Conservation (phyloP, 177 flowering plant genomes). For the Tripterygium wilfordii region DNA sequence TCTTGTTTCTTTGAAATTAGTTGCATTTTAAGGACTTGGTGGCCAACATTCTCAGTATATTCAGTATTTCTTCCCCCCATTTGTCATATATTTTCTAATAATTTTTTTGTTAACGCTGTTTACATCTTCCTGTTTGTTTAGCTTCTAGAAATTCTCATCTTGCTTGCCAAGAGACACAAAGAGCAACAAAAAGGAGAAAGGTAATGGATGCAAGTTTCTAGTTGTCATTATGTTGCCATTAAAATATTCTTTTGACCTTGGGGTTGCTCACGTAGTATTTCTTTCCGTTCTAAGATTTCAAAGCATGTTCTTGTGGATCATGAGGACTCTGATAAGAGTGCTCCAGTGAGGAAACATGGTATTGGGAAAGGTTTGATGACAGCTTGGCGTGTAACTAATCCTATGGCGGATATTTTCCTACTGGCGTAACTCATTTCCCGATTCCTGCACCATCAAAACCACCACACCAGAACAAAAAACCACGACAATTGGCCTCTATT, state of each 20-base stretch:
- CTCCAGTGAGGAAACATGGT: constrained; percentile 49
- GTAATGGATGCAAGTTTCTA: constrained; percentile 19
- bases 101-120: not conserved
- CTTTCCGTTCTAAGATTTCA: constrained; percentile 24
- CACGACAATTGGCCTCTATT: constrained; percentile 18
- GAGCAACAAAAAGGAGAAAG: constrained; percentile 53
- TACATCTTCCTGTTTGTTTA: constrained; percentile 5
- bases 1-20: too few species aligned
- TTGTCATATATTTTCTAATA: too few species aligned
- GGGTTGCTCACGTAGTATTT: not conserved
- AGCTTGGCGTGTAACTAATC: constrained; percentile 59
- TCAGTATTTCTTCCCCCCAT: too few species aligned
- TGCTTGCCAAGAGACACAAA: constrained; percentile 27
- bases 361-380: constrained; percentile 97
- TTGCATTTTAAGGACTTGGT: too few species aligned
- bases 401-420: constrained; percentile 35
- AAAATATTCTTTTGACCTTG: too few species aligned
- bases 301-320: constrained; percentile 9
- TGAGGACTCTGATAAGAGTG: constrained; percentile 15
- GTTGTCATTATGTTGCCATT: not conserved
- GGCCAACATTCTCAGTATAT: too few species aligned
- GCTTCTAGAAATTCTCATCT: constrained; percentile 19
- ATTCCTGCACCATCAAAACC: constrained; percentile 13
- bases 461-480: constrained; percentile 13
- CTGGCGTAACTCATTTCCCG: constrained; percentile 16